phyloP scores from a whole-genome alignment of 139 green algal species.

The Micractinium conductrix region DNA sequence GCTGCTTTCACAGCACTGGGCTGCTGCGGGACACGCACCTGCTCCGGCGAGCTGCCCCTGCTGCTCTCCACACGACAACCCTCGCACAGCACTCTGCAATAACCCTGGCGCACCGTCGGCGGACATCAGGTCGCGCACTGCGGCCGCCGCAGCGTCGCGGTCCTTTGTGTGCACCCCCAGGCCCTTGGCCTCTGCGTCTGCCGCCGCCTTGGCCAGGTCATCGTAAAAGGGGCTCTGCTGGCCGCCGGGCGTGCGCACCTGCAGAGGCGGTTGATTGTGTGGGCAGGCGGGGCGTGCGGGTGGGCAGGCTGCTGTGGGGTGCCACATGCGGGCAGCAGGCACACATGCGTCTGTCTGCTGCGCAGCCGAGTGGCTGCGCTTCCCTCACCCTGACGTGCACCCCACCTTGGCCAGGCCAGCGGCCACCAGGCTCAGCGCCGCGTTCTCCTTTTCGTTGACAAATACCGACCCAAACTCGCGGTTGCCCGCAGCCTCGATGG shows the following conservation, averaged over 20 bases:
- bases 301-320: no score
- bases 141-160: conserved; percentile 38
- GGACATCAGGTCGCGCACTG: conserved; percentile 45
- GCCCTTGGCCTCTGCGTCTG: conserved; percentile 67
- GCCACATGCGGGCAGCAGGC: not conserved
- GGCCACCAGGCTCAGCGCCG: conserved; percentile 72
- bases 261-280: not conserved
- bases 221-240: conserved; percentile 83
- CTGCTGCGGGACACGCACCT: no score
- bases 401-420: conserved; percentile 86
- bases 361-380: not conserved
- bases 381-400: not conserved
- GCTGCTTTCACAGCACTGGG: no score
- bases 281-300: not conserved
- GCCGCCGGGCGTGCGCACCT: conserved; percentile 65
- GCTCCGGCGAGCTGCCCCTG: not conserved
- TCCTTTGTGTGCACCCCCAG: conserved; percentile 91
- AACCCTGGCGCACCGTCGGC: conserved; percentile 10
- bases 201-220: conserved; percentile 77
- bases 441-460: conserved; percentile 82
- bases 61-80: not conserved
- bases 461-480: conserved; percentile 96
- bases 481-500: conserved; percentile 78
- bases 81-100: not conserved
- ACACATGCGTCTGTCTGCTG: not conserved